These are phyloP conservation scores for Cymbopogon citratus DNA, from an alignment of 176 grass and related monocot genomes.

Conservation along the genomic window DNA sequence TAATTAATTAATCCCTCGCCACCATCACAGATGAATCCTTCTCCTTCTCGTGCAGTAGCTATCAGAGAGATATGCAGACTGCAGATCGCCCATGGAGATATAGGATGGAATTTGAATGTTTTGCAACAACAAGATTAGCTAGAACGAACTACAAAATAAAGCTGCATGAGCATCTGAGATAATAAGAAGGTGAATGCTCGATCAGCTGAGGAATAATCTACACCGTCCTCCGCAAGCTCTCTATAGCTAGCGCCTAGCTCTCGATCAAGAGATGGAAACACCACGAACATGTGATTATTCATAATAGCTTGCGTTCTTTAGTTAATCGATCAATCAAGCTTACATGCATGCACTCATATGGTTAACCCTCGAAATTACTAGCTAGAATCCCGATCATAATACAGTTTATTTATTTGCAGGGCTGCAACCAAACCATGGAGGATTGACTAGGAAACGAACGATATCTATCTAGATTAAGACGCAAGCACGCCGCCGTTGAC, in stretches of 20 bases:
- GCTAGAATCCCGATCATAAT: not conserved
- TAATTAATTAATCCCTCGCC: not conserved
- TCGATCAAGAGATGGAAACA: not conserved
- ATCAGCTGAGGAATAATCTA: not conserved
- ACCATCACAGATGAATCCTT: not conserved
- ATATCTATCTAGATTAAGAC: not conserved
- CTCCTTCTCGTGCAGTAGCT: not conserved
- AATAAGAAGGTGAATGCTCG: not conserved
- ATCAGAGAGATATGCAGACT: not conserved
- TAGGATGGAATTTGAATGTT: no score
- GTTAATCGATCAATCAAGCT: not conserved
- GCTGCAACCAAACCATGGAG: not conserved
- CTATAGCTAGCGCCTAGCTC: not conserved
- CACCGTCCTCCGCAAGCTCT: not conserved
- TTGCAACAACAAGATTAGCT: no score
- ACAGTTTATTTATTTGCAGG: not conserved
- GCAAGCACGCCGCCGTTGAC: constrained; percentile 10
- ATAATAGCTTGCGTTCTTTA: not conserved
- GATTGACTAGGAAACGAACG: not conserved
- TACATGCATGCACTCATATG: not conserved
- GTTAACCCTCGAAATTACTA: not conserved
- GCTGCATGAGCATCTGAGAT: no score
- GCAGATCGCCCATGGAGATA: not conserved
- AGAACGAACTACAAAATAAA: no score
- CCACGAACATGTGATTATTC: not conserved